phyloP scores from a whole-genome alignment of 768 basidiomycete species.

The Boletus patriciae region DNA sequence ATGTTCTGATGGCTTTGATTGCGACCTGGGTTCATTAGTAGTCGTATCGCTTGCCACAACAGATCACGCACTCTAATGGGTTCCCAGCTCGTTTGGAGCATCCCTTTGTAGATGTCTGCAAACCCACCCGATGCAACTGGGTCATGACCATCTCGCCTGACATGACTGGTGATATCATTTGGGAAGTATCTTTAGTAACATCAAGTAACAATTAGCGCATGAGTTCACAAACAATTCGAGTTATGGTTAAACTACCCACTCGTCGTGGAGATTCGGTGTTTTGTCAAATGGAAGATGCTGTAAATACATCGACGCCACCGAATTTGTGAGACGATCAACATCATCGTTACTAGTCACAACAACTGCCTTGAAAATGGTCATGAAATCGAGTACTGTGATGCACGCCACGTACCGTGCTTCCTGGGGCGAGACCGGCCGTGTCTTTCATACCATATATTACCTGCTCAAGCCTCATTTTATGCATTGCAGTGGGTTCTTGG shows the following conservation, averaged over 20 bases:
- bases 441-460: not conserved
- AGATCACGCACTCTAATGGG: not conserved
- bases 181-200: not conserved
- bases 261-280: not conserved
- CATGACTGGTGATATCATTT: constrained; percentile 9
- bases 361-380: not conserved
- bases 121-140: constrained; percentile 17
- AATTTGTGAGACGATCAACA: not conserved
- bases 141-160: constrained; percentile 11
- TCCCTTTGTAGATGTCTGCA: constrained; percentile 18
- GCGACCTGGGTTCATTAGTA: constrained; percentile 9
- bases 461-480: not conserved
- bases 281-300: not conserved
- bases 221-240: not conserved
- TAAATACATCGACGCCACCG: no score
- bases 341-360: not conserved
- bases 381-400: not conserved
- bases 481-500: no score
- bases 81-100: constrained; percentile 7
- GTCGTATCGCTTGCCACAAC: no score
- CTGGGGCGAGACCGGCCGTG: not conserved
- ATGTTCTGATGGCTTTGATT: constrained; percentile 20
- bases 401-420: not conserved
- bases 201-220: not conserved
- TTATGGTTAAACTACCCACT: constrained; percentile 10